A percentile compares a stretch with the other conserved stretches of the same genome.
These are phyloP conservation scores for Bacterosira constricta DNA, from an alignment of 108 stramenopile genomes.

Conservation along the genomic window DNA sequence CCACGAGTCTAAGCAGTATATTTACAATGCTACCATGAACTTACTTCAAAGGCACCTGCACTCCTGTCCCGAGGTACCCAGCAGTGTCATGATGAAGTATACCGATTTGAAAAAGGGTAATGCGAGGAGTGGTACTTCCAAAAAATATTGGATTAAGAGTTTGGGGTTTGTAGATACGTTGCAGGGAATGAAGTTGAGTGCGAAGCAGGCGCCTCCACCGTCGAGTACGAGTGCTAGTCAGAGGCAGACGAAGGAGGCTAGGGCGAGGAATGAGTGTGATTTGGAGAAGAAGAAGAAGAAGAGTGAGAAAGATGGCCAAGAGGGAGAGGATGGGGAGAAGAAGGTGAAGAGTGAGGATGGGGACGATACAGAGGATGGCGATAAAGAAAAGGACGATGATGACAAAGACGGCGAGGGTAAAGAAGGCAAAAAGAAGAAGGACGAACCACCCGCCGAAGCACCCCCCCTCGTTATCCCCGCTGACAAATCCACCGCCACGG, in stretches of 20 bases:
- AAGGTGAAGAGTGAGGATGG: background rate
- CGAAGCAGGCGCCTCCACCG: slow-evolving; percentile 5
- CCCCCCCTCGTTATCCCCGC: background rate
- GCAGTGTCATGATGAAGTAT: slow-evolving; percentile 66
- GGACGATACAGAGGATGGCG: background rate
- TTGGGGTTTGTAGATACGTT: slow-evolving; percentile 80
- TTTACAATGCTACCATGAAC: slow-evolving; percentile 56
- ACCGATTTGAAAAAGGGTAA: slow-evolving; percentile 72
- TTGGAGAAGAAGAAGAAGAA: slow-evolving; percentile 9
- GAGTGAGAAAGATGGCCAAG: background rate
- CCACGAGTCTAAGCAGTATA: slow-evolving; percentile 39
- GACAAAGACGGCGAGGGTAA: background rate
- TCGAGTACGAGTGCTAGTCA: slow-evolving; percentile 6
- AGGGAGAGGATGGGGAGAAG: background rate
- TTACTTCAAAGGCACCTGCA: slow-evolving; percentile 69
- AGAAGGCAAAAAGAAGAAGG: background rate
- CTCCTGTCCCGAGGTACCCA: slow-evolving; percentile 62
- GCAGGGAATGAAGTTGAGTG: slow-evolving; percentile 34
- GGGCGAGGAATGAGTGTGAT: slow-evolving; percentile 24
- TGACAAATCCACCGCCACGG: slow-evolving; percentile 67
- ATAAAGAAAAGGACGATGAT: background rate
- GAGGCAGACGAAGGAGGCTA: slow-evolving; percentile 21
- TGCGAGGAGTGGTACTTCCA: slow-evolving; percentile 79
- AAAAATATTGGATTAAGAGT: slow-evolving; percentile 82
- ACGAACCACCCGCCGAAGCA: background rate